Conservation (phyloP, 1,284 basidiomycete species). For the Puccinia coronata region DNA sequence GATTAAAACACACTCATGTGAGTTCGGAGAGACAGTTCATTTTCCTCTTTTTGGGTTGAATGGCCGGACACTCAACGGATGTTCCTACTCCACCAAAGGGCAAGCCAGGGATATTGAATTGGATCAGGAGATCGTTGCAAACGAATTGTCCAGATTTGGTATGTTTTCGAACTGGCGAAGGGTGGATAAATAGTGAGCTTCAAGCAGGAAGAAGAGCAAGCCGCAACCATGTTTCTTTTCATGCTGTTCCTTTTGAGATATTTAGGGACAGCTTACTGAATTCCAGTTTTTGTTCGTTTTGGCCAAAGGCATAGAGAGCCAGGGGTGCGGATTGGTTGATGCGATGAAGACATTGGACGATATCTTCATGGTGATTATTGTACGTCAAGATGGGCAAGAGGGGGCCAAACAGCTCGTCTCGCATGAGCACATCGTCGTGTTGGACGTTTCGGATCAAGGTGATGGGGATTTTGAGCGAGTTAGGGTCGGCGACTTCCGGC, state of each 20-base stretch:
- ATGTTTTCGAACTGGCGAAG: constrained; percentile 23
- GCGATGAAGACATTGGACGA: constrained; percentile 55
- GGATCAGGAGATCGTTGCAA: constrained; percentile 57
- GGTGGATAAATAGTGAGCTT: neutral
- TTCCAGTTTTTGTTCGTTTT: constrained; percentile 54
- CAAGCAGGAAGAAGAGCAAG: neutral
- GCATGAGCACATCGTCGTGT: constrained; percentile 58
- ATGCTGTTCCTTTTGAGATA: neutral
- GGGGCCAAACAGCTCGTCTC: constrained; percentile 61
- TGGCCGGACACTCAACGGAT: constrained; percentile 51
- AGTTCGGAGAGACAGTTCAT: neutral
- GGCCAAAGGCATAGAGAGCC: constrained; percentile 60
- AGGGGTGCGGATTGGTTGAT: constrained; percentile 59
- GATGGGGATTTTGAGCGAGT: constrained; percentile 55
- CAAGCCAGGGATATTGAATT: constrained; percentile 54
- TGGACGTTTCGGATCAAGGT: constrained; percentile 58
- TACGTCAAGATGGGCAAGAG: constrained; percentile 58
- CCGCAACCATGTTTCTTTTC: no score
- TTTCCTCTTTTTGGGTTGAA: neutral
- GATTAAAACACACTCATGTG: neutral
- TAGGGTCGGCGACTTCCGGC: constrained; percentile 51
- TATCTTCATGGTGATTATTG: constrained; percentile 51
- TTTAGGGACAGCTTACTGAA: constrained; percentile 49
- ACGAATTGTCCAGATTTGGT: constrained; percentile 51
- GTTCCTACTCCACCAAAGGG: constrained; percentile 55